phyloP scores from a whole-genome alignment of 139 green algal genomes.

The Choricystis sp. region DNA sequence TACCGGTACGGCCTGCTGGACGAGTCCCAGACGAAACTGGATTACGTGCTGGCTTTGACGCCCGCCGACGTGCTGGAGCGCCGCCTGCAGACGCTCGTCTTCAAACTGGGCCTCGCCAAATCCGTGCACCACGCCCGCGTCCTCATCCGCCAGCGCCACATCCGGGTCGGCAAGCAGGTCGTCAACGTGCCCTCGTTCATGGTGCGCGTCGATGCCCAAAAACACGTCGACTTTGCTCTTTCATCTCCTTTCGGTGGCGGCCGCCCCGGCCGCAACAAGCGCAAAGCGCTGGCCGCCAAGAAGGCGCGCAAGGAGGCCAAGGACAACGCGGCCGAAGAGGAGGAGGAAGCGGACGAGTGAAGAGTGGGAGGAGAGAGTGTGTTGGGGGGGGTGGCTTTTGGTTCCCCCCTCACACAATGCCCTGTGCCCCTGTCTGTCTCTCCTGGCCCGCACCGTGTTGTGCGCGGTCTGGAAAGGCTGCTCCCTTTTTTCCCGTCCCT shows the following conservation, averaged over 20 bases:
- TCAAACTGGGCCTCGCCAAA: constrained; percentile 99
- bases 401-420: no score
- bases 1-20: constrained; percentile 94
- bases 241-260: constrained; percentile 93
- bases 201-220: constrained; percentile 95
- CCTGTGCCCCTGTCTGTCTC: no score
- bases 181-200: constrained; percentile 98
- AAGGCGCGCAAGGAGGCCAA: constrained; percentile 13
- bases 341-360: constrained; percentile 16
- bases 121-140: constrained; percentile 97
- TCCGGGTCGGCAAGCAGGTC: constrained; percentile 99
- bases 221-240: constrained; percentile 99
- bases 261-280: constrained; percentile 88
- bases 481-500: no score
- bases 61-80: constrained; percentile 69
- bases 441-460: no score
- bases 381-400: no score
- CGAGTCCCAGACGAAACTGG: constrained; percentile 91
- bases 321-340: constrained; percentile 18
- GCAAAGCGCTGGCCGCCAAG: constrained; percentile 28
- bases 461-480: no score
- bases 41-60: constrained; percentile 96
- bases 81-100: constrained; percentile 92
- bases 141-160: constrained; percentile 96
- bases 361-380: no score